Evolutionary conservation across 2,329 filamentous ascomycete genomes (phyloP).

Genomic region (Venturia aucupariae): DNA sequence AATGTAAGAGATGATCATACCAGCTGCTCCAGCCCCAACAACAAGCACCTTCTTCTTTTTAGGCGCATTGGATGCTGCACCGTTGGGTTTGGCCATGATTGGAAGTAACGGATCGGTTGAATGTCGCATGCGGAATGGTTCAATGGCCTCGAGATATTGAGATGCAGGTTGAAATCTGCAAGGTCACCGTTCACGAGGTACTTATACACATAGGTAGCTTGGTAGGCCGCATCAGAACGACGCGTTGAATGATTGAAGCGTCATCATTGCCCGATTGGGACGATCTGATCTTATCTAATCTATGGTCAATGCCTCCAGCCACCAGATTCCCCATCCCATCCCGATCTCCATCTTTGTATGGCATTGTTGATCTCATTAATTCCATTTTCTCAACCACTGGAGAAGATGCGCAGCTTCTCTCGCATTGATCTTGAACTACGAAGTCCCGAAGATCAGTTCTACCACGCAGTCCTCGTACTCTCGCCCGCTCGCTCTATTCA

Average conservation of each 20-base stretch:
- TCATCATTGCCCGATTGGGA: constrained; percentile 2
- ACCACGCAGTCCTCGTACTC: too few species aligned
- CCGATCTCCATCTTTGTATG: too few species aligned
- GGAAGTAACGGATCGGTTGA: constrained; percentile 8
- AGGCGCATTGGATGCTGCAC: background rate
- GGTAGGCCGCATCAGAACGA: background rate
- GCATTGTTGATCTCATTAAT: too few species aligned
- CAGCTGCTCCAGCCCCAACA: constrained; percentile 32
- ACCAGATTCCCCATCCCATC: too few species aligned
- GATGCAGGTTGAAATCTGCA: background rate
- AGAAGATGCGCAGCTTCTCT: background rate
- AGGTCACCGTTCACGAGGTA: background rate
- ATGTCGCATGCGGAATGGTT: background rate
- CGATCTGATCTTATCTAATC: constrained; percentile 1
- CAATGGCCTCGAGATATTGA: background rate
- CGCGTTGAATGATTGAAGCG: constrained; percentile 1
- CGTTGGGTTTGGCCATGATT: constrained; percentile 13
- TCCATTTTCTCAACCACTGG: background rate
- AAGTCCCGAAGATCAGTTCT: background rate
- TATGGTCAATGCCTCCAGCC: too few species aligned
- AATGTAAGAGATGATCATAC: constrained; percentile 19
- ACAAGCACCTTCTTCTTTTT: constrained; percentile 28
- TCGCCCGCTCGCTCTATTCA: too few species aligned
- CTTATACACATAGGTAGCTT: background rate
- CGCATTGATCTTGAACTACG: background rate